phyloP scores from a whole-genome alignment of 495 filamentous ascomycete species.

The Trichoderma reesei region DNA sequence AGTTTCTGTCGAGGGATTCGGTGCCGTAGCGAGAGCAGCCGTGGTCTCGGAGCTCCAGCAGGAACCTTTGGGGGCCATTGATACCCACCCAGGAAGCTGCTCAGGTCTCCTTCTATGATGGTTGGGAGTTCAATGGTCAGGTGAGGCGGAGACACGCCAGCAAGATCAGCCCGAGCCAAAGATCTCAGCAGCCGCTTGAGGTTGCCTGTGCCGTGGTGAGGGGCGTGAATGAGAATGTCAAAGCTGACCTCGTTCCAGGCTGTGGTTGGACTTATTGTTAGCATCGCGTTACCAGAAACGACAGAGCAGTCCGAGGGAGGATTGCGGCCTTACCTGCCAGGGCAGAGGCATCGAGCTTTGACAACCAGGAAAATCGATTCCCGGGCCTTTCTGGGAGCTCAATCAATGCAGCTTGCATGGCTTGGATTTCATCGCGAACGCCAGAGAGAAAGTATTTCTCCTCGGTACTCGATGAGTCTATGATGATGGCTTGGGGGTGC shows the following conservation, averaged over 20 bases:
- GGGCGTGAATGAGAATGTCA: conserved; percentile 70
- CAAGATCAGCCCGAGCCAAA: conserved; percentile 62
- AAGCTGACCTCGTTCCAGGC: conserved; percentile 66
- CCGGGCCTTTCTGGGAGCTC: conserved; percentile 51
- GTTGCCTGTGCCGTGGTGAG: conserved; percentile 55
- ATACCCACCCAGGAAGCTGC: conserved; percentile 49
- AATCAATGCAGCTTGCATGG: conserved; percentile 45
- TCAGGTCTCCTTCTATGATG: conserved; percentile 50
- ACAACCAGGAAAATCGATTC: conserved; percentile 63
- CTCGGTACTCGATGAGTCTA: conserved; percentile 41
- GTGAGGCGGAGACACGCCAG: conserved; percentile 50
- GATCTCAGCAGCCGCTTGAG: conserved; percentile 64
- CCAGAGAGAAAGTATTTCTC: conserved; percentile 45
- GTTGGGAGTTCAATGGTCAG: conserved; percentile 73
- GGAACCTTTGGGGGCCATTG: conserved; percentile 50
- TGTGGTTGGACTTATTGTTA: conserved; percentile 18
- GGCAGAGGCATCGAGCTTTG: conserved; percentile 60
- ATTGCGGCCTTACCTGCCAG: conserved; percentile 45
- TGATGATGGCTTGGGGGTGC: conserved; percentile 47
- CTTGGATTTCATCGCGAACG: conserved; percentile 35
- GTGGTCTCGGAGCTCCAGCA: conserved; percentile 24
- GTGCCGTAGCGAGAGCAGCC: conserved; percentile 58
- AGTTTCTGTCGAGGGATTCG: conserved; percentile 48
- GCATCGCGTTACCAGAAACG: neutral
- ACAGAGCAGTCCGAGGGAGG: neutral